Conservation (phyloP, 805 yeast species). For the Wickerhamiella sergipiensis region DNA sequence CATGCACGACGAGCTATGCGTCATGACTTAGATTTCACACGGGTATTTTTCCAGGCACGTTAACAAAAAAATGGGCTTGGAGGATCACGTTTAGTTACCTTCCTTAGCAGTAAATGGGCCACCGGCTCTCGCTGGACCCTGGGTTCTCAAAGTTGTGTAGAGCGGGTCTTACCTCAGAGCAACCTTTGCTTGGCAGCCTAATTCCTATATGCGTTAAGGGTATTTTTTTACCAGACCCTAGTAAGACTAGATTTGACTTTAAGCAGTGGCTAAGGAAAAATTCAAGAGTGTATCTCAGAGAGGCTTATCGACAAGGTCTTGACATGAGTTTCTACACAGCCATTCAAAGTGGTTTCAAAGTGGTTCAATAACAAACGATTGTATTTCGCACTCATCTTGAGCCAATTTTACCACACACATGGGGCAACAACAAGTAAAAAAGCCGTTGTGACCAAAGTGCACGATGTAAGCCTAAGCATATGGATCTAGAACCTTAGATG, state of each 20-base stretch:
- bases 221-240: neutral
- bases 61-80: neutral
- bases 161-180: neutral
- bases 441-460: neutral
- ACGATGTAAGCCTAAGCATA: neutral
- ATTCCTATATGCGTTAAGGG: neutral
- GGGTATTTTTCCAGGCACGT: neutral
- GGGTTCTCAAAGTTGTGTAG: too few species aligned
- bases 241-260: neutral
- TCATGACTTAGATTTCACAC: neutral
- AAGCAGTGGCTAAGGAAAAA: too few species aligned
- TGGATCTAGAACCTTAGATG: neutral
- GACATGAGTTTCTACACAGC: too few species aligned
- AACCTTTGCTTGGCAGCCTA: neutral
- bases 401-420: too few species aligned
- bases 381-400: too few species aligned
- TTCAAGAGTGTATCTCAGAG: too few species aligned
- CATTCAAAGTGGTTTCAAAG: too few species aligned
- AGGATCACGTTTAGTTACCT: neutral
- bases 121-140: too few species aligned
- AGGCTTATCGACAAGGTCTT: too few species aligned
- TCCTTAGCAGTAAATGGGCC: neutral
- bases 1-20: neutral
- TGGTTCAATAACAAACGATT: too few species aligned
- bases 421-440: too few species aligned